These are phyloP conservation scores for Cyphellophora attinorum DNA, from an alignment of 2,329 filamentous ascomycete genomes.

Conservation along the genomic window DNA sequence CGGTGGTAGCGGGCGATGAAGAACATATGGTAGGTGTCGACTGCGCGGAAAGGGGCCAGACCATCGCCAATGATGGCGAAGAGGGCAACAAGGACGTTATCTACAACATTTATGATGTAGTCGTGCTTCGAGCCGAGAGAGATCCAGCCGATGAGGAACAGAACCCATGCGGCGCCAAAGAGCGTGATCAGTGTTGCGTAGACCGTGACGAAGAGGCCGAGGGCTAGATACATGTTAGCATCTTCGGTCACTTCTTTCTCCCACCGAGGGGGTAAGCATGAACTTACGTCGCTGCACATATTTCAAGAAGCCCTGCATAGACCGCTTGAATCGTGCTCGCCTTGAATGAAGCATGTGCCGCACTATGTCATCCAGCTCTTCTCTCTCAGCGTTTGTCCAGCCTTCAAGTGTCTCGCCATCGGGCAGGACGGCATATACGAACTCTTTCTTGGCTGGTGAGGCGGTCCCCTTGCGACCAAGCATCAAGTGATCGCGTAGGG, in stretches of 20 bases:
- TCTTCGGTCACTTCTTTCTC: no score
- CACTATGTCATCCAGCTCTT: conserved; percentile 74
- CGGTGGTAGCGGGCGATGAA: conserved; percentile 67
- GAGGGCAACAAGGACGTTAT: conserved; percentile 60
- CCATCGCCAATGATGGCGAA: conserved; percentile 64
- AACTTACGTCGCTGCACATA: conserved; percentile 61
- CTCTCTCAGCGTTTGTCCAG: conserved; percentile 66
- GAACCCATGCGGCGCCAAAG: conserved; percentile 78
- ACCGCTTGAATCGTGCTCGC: conserved; percentile 69
- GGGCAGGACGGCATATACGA: conserved; percentile 70
- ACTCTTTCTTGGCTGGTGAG: conserved; percentile 57
- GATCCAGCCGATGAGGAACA: conserved; percentile 87
- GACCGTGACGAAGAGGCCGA: conserved; percentile 74
- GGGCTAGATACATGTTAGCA: conserved; percentile 33
- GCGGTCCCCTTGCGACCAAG: conserved; percentile 44
- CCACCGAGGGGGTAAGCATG: conserved; percentile 1
- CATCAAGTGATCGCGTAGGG: no score
- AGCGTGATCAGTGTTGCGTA: conserved; percentile 76
- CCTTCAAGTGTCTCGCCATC: conserved; percentile 62
- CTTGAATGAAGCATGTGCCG: conserved; percentile 79
- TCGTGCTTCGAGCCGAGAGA: conserved; percentile 60
- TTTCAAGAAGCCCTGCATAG: conserved; percentile 69
- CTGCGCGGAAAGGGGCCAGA: conserved; percentile 61
- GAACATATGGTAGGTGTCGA: conserved; percentile 83
- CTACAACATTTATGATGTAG: conserved; percentile 61